A percentile compares a stretch with the other conserved stretches of the same genome.
Conservation (phyloP, 768 basidiomycete species). For the Grammothele lineata region DNA sequence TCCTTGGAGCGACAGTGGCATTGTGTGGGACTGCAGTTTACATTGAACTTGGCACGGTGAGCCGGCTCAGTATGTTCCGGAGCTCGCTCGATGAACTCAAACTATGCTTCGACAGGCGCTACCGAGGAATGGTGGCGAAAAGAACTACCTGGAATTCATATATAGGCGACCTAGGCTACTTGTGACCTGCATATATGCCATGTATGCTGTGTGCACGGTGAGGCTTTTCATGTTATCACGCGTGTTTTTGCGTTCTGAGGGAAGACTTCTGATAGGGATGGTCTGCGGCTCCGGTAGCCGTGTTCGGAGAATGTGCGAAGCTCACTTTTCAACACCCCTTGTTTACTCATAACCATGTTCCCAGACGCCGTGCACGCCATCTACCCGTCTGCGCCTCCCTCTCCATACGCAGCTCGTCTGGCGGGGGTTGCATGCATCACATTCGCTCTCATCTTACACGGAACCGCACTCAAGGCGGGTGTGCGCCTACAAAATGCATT, state of each 20-base stretch:
- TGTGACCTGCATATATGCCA: slow-evolving; percentile 52
- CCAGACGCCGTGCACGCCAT: slow-evolving; percentile 59
- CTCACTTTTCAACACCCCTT: too few species aligned
- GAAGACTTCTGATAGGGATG: slow-evolving; percentile 40
- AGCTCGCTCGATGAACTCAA: not conserved
- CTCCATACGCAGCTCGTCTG: slow-evolving; percentile 47
- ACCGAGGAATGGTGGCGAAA: slow-evolving; percentile 70
- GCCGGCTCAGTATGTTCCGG: slow-evolving; percentile 26
- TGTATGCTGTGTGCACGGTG: slow-evolving; percentile 56
- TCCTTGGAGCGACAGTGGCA: slow-evolving; percentile 61
- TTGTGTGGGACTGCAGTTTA: slow-evolving; percentile 66
- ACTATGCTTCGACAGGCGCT: slow-evolving; percentile 42
- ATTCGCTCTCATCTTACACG: slow-evolving; percentile 54
- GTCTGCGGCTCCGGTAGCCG: slow-evolving; percentile 54
- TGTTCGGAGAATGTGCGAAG: slow-evolving; percentile 71
- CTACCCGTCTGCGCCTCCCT: slow-evolving; percentile 33
- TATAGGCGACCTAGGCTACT: slow-evolving; percentile 60
- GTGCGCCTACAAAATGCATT: slow-evolving; percentile 60
- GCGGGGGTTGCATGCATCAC: slow-evolving; percentile 53
- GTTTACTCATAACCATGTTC: not conserved
- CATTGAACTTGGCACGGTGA: slow-evolving; percentile 70
- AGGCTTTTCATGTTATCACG: slow-evolving; percentile 16
- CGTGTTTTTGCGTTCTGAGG: not conserved
- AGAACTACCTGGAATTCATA: slow-evolving; percentile 72
- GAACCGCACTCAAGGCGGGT: slow-evolving; percentile 48